Evolutionary conservation across 2,329 filamentous ascomycete genomes (phyloP).

Genomic region (Chrysoporthe austroafricana): DNA sequence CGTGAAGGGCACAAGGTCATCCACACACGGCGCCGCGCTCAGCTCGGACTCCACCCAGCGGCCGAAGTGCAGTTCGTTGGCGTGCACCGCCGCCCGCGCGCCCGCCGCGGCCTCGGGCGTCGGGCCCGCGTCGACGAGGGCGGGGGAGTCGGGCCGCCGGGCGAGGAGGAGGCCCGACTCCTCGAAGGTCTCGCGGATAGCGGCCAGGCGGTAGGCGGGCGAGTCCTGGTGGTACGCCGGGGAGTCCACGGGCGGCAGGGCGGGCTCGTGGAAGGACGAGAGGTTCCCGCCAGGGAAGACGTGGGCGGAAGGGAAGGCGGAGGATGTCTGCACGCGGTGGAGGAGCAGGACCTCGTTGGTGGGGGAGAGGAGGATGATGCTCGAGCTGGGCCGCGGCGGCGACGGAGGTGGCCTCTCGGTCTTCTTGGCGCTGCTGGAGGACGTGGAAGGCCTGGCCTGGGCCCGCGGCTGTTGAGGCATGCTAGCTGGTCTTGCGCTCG

Average conservation of each 20-base stretch:
- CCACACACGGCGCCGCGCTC: slow-evolving; percentile 39
- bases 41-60: slow-evolving; percentile 59
- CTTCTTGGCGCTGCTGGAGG: not conserved
- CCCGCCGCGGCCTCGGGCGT: slow-evolving; percentile 64
- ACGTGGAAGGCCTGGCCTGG: not conserved
- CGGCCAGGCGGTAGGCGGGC: slow-evolving; percentile 75
- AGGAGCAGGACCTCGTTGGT: slow-evolving; percentile 86
- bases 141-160: slow-evolving; percentile 42
- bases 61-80: slow-evolving; percentile 64
- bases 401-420: not conserved
- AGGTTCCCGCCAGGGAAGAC: slow-evolving; percentile 94
- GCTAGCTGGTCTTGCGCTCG: not conserved
- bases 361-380: slow-evolving; percentile 83
- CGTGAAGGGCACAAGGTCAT: slow-evolving; percentile 78
- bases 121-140: slow-evolving; percentile 65
- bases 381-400: slow-evolving; percentile 41
- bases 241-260: slow-evolving; percentile 49
- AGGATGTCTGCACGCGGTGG: slow-evolving; percentile 80
- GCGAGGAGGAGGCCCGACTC: slow-evolving; percentile 89
- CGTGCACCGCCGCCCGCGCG: slow-evolving; percentile 72
- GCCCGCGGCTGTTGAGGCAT: not conserved
- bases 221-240: slow-evolving; percentile 70
- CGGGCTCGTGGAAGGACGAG: slow-evolving; percentile 75
- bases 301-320: slow-evolving; percentile 86
- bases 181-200: slow-evolving; percentile 91